phyloP scores from a whole-genome alignment of 768 basidiomycete genomes.

The Tulasnella sp. region DNA sequence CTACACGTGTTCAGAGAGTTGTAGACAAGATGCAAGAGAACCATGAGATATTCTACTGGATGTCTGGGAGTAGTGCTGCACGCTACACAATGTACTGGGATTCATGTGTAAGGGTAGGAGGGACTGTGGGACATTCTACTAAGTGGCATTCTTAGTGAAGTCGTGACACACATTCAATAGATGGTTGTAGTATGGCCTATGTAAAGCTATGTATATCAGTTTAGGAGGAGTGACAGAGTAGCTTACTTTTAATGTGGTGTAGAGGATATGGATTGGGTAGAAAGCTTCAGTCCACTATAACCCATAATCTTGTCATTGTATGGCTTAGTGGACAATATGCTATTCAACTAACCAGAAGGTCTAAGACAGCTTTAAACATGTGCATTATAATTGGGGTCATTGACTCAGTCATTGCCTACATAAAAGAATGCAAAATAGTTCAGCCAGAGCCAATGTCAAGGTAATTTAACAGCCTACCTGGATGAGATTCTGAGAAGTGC shows the following conservation, averaged over 20 bases:
- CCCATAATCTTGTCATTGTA: neutral
- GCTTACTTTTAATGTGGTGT: slow-evolving; percentile 56
- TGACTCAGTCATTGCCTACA: neutral
- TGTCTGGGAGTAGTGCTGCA: no score
- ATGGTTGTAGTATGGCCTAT: slow-evolving; percentile 63
- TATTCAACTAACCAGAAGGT: slow-evolving; percentile 41
- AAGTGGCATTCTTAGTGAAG: no score
- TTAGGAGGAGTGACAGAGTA: neutral
- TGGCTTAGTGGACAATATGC: neutral
- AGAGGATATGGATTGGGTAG: slow-evolving; percentile 65
- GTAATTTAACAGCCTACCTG: slow-evolving; percentile 24
- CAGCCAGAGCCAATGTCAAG: neutral
- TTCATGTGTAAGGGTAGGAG: no score
- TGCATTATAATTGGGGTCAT: slow-evolving; percentile 24
- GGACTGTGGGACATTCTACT: no score
- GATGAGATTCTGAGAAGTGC: slow-evolving; percentile 39
- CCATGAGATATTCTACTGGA: no score
- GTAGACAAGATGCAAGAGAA: no score
- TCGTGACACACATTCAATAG: no score
- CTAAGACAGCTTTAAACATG: slow-evolving; percentile 69
- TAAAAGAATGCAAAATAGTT: neutral
- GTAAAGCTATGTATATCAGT: neutral
- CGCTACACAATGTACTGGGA: no score
- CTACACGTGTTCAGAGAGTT: no score
- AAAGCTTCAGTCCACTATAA: slow-evolving; percentile 66